Evolutionary conservation across 768 basidiomycete genomes (phyloP).

Genomic region (Udeniomyces megalosporus): DNA sequence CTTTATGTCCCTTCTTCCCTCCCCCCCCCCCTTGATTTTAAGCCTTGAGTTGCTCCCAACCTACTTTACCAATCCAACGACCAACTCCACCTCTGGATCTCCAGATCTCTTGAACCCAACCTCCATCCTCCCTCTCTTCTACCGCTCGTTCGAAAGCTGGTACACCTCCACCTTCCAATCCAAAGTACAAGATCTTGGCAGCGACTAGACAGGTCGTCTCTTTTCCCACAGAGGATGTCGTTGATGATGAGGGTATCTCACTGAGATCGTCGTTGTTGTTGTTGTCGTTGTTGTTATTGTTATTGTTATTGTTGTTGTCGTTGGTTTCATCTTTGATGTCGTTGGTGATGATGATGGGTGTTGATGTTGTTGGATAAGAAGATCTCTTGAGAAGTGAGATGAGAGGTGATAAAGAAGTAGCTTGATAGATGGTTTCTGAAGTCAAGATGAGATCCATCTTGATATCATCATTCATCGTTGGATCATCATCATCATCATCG

Average conservation of each 20-base stretch:
- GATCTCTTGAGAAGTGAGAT: conserved; percentile 18
- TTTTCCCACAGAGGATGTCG: conserved; percentile 14
- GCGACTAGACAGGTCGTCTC: conserved; percentile 42
- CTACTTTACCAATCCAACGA: conserved; percentile 49
- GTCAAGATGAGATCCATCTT: conserved; percentile 52
- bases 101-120: conserved; percentile 45
- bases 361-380: background rate
- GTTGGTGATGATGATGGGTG: conserved; percentile 26
- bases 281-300: too few species aligned
- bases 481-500: too few species aligned
- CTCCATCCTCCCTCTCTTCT: conserved; percentile 29
- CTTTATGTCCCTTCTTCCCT: background rate
- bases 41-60: conserved; percentile 32
- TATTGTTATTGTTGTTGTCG: conserved; percentile 16
- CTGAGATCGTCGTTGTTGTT: background rate
- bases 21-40: background rate
- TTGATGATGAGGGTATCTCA: conserved; percentile 16
- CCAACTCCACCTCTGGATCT: conserved; percentile 54
- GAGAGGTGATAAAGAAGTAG: conserved; percentile 46
- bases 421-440: conserved; percentile 81
- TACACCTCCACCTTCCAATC: conserved; percentile 73
- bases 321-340: conserved; percentile 6
- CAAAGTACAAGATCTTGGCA: conserved; percentile 83
- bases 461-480: conserved; percentile 21
- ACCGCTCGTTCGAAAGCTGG: conserved; percentile 52